A percentile compares a stretch with the other conserved stretches of the same genome.
Evolutionary conservation across 1,139 yeast genomes (phyloP).

Genomic region (Blastobotrys apis): DNA sequence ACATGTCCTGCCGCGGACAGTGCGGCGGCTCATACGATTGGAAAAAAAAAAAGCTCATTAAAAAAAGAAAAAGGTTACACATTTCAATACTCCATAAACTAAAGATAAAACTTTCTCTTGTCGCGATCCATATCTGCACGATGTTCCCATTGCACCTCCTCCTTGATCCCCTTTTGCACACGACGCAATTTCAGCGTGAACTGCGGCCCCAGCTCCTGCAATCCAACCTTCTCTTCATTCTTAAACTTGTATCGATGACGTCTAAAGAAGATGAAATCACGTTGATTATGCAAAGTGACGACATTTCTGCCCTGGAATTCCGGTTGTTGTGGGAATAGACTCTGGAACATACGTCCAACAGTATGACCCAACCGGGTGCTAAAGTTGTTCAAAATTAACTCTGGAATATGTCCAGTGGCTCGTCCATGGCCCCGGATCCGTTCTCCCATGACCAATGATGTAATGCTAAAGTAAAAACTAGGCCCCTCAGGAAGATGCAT

Average conservation of each 20-base stretch:
- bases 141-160: slow-evolving; percentile 95
- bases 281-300: slow-evolving; percentile 88
- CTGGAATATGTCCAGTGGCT: slow-evolving; percentile 88
- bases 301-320: slow-evolving; percentile 95
- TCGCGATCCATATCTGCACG: slow-evolving; percentile 95
- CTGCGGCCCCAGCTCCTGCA: slow-evolving; percentile 95
- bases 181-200: slow-evolving; percentile 85
- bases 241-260: slow-evolving; percentile 88
- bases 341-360: slow-evolving; percentile 85
- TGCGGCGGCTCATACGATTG: too few relatives aligned
- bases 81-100: slow-evolving; percentile 23
- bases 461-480: slow-evolving; percentile 80
- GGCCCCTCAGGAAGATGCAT: slow-evolving; percentile 95
- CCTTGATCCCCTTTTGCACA: slow-evolving; percentile 84
- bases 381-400: slow-evolving; percentile 84
- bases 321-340: slow-evolving; percentile 87
- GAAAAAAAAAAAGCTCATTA: too few relatives aligned
- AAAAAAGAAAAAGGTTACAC: too few relatives aligned
- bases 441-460: slow-evolving; percentile 57
- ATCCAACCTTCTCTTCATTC: slow-evolving; percentile 87
- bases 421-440: slow-evolving; percentile 79
- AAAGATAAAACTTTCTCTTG: slow-evolving; percentile 85
- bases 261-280: slow-evolving; percentile 92
- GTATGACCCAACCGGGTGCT: slow-evolving; percentile 88
- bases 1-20: too few relatives aligned